These are phyloP conservation scores for Pezicula radicicola DNA, from an alignment of 2,329 filamentous ascomycete species.

Conservation along the genomic window DNA sequence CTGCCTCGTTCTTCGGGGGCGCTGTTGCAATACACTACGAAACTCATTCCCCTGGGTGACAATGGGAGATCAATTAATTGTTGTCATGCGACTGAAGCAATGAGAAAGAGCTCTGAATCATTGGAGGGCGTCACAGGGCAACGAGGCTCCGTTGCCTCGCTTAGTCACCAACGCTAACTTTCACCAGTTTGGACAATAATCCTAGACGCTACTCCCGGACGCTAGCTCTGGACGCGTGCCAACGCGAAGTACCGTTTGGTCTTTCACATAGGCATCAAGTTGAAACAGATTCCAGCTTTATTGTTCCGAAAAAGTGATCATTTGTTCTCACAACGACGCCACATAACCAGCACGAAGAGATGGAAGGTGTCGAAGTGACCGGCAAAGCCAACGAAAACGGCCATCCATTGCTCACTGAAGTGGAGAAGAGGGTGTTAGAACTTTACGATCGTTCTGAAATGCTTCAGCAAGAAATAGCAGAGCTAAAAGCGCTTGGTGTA, in stretches of 20 bases:
- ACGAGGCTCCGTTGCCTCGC: conserved; percentile 3
- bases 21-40: conserved; percentile 22
- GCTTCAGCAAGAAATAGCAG: conserved; percentile 67
- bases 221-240: background rate
- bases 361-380: conserved; percentile 24
- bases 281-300: background rate
- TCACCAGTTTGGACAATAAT: too few relatives aligned
- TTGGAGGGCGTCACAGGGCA: conserved; percentile 7
- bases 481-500: conserved; percentile 47
- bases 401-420: conserved; percentile 56
- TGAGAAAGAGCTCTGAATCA: conserved; percentile 4
- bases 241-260: background rate
- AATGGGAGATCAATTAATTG: conserved; percentile 7
- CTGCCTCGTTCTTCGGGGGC: conserved; percentile 27
- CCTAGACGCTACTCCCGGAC: background rate
- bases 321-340: conserved; percentile 1
- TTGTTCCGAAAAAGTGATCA: too few relatives aligned
- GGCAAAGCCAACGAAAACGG: conserved; percentile 1
- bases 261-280: background rate
- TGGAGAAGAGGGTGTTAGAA: conserved; percentile 63
- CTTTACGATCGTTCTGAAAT: conserved; percentile 71
- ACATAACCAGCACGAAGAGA: conserved; percentile 9
- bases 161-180: too few relatives aligned
- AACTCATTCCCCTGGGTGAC: conserved; percentile 9
- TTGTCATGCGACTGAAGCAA: conserved; percentile 18